Evolutionary conservation across 768 basidiomycete species (phyloP).

Genomic region (Russula sp.): DNA sequence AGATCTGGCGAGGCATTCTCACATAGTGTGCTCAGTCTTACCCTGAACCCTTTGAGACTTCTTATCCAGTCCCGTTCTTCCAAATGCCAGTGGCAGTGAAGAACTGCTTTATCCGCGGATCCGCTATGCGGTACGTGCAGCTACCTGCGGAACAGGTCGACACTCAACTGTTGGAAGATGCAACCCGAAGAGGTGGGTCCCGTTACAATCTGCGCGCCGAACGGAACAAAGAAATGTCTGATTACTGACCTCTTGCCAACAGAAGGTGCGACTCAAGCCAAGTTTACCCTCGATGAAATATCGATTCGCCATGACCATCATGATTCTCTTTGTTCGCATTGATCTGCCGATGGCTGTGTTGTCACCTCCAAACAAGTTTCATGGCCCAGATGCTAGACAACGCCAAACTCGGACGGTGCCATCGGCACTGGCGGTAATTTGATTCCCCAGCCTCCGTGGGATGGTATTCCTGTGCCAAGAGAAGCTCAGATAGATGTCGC

Average conservation of each 20-base stretch:
- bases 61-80: not conserved
- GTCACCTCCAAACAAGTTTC: constrained; percentile 6
- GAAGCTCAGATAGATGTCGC: not conserved
- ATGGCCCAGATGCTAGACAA: constrained; percentile 31
- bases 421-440: constrained; percentile 83
- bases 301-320: not conserved
- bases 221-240: not conserved
- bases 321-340: not conserved
- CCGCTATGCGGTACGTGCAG: constrained; percentile 96
- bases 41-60: not conserved
- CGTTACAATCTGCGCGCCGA: not conserved
- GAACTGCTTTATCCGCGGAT: constrained; percentile 98
- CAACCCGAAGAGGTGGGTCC: constrained; percentile 84
- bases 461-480: constrained; percentile 66
- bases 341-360: not conserved
- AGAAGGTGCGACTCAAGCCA: constrained; percentile 17
- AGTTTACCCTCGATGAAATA: not conserved
- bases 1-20: constrained; percentile 90
- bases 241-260: not conserved
- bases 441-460: constrained; percentile 79
- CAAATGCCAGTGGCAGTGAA: constrained; percentile 85
- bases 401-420: constrained; percentile 90
- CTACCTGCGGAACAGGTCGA: constrained; percentile 90
- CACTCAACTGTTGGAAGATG: constrained; percentile 92
- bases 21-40: constrained; percentile 63